Conservation (phyloP, 495 filamentous ascomycete genomes). For the Podospora anserina region DNA sequence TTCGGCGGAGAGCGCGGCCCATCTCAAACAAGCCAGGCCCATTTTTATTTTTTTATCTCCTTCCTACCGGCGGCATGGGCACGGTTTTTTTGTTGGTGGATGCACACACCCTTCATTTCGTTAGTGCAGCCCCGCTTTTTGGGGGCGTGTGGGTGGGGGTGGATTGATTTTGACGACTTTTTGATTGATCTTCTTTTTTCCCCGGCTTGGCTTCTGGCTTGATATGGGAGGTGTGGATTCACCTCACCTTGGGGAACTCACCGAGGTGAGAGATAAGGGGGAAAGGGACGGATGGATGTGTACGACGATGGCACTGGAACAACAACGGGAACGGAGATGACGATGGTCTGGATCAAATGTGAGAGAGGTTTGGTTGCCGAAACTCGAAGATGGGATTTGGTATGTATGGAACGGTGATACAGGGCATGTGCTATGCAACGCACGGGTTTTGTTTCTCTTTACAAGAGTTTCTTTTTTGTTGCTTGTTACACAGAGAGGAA, state of each 20-base stretch:
- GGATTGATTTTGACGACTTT: not conserved
- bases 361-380: no score
- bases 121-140: not conserved
- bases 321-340: no score
- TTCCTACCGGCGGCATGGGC: conserved; percentile 13
- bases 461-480: not conserved
- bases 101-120: conserved; percentile 1
- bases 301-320: no score
- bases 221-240: not conserved
- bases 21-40: conserved; percentile 18
- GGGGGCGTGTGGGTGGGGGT: not conserved
- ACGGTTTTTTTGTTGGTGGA: conserved; percentile 1
- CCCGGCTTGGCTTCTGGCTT: not conserved
- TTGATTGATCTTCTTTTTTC: not conserved
- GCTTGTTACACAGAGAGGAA: not conserved
- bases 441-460: not conserved
- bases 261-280: no score
- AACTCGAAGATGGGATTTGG: not conserved
- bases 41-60: not conserved
- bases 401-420: not conserved
- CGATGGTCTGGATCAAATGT: no score
- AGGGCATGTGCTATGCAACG: not conserved
- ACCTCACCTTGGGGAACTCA: not conserved
- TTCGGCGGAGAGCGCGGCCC: conserved; percentile 13
- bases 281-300: no score